phyloP scores from a whole-genome alignment of 2,329 filamentous ascomycete species.

The Ilyonectria destructans region DNA sequence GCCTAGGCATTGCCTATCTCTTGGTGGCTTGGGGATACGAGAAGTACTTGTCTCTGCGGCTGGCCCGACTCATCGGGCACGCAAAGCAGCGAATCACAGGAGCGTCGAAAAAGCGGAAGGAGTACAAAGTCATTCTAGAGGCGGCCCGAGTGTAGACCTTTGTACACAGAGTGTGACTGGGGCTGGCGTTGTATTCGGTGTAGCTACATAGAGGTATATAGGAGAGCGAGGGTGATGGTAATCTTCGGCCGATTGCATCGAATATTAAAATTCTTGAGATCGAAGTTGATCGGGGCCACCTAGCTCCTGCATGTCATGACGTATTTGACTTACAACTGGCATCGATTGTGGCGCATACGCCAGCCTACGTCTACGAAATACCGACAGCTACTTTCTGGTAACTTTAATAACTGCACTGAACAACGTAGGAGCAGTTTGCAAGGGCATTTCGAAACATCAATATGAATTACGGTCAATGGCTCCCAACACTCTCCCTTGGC shows the following conservation, averaged over 20 bases:
- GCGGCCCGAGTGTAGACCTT: constrained; percentile 55
- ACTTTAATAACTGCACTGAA: neutral
- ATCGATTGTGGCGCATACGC: constrained; percentile 9
- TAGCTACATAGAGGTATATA: neutral
- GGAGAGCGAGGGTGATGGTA: neutral
- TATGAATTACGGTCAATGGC: constrained; percentile 37
- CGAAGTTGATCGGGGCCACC: constrained; percentile 2
- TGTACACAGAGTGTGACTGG: neutral
- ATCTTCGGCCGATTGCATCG: neutral
- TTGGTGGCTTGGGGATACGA: constrained; percentile 80
- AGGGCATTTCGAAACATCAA: neutral
- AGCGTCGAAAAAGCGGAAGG: constrained; percentile 83
- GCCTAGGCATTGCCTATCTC: constrained; percentile 80
- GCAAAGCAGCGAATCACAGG: constrained; percentile 72
- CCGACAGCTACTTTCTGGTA: neutral
- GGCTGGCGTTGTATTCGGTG: neutral
- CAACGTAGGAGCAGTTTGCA: neutral
- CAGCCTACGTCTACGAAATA: neutral
- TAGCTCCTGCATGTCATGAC: constrained; percentile 3
- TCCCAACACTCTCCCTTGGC: neutral
- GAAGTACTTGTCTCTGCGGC: constrained; percentile 76
- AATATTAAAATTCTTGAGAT: neutral
- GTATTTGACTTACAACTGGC: constrained; percentile 17
- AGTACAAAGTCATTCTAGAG: constrained; percentile 88
- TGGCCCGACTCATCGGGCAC: constrained; percentile 79